These are phyloP conservation scores for Calonectria pteridis DNA, from an alignment of 2,329 filamentous ascomycete species.

Conservation along the genomic window DNA sequence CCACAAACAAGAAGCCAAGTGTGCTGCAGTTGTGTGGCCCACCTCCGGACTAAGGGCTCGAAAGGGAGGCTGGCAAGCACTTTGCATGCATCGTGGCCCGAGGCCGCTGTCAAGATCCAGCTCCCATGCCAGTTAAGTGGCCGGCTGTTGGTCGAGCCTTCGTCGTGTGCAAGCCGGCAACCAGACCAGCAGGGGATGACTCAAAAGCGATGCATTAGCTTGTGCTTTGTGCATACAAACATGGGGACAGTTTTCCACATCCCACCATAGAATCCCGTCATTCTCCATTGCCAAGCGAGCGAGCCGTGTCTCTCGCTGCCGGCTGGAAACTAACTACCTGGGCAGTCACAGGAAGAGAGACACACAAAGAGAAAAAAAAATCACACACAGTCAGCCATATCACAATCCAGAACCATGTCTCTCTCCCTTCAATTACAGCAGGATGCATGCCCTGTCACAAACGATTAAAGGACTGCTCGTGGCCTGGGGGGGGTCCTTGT, in stretches of 20 bases:
- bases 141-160: slow-evolving; percentile 22
- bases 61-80: slow-evolving; percentile 8
- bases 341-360: background rate
- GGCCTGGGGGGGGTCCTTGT: slow-evolving; percentile 19
- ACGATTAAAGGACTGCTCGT: slow-evolving; percentile 36
- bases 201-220: slow-evolving; percentile 22
- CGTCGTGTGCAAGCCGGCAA: slow-evolving; percentile 15
- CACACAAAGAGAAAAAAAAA: background rate
- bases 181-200: slow-evolving; percentile 23
- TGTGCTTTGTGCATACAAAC: background rate
- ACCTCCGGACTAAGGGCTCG: background rate
- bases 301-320: slow-evolving; percentile 6
- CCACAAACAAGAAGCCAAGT: slow-evolving; percentile 6
- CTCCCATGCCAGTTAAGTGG: slow-evolving; percentile 9
- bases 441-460: slow-evolving; percentile 18
- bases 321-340: background rate
- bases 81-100: slow-evolving; percentile 9
- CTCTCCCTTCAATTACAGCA: background rate
- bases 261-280: background rate
- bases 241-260: background rate
- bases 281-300: background rate
- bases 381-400: background rate
- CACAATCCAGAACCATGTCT: background rate
- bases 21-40: background rate
- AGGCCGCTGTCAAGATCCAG: slow-evolving; percentile 17